Percentiles rank a stretch among this genome's conserved stretches.
These are phyloP conservation scores for Sugiyamaella novakii DNA, from an alignment of 1,139 yeast species.

Conservation along the genomic window DNA sequence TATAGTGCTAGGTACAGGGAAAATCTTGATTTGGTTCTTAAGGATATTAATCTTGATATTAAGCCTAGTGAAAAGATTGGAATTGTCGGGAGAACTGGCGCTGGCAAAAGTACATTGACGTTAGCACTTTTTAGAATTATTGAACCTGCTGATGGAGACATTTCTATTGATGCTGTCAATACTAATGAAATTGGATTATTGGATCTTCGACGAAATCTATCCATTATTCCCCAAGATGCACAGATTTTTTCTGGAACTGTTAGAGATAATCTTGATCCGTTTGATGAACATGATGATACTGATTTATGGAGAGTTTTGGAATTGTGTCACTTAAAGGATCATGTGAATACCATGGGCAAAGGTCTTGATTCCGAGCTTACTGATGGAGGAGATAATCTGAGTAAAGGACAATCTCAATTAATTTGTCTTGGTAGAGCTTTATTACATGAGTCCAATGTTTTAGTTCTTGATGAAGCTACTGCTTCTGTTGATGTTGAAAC, in stretches of 20 bases:
- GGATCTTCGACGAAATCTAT: constrained; percentile 57
- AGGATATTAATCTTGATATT: constrained; percentile 53
- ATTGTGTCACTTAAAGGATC: constrained; percentile 66
- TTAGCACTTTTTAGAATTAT: constrained; percentile 70
- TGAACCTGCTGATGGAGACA: constrained; percentile 59
- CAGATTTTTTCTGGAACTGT: constrained; percentile 65
- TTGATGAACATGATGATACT: constrained; percentile 50
- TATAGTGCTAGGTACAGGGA: constrained; percentile 65
- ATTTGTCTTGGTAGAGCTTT: constrained; percentile 74
- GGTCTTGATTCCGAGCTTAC: constrained; percentile 41
- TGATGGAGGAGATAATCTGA: constrained; percentile 65
- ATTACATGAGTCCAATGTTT: constrained; percentile 59
- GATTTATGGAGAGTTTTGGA: constrained; percentile 68
- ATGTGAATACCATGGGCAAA: constrained; percentile 48
- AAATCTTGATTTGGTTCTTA: constrained; percentile 57
- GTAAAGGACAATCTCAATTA: constrained; percentile 76
- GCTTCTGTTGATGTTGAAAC: constrained; percentile 84
- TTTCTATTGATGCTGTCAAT: constrained; percentile 59
- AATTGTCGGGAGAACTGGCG: constrained; percentile 82
- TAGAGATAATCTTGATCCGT: constrained; percentile 67
- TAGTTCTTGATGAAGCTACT: constrained; percentile 79
- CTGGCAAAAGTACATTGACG: constrained; percentile 74
- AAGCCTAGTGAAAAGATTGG: constrained; percentile 70
- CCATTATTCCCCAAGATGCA: constrained; percentile 77
- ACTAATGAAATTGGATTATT: constrained; percentile 56